Percentiles rank a stretch among this genome's conserved stretches.
Conservation (phyloP, 306 rosid genomes). For the Gleditsia sinensis region DNA sequence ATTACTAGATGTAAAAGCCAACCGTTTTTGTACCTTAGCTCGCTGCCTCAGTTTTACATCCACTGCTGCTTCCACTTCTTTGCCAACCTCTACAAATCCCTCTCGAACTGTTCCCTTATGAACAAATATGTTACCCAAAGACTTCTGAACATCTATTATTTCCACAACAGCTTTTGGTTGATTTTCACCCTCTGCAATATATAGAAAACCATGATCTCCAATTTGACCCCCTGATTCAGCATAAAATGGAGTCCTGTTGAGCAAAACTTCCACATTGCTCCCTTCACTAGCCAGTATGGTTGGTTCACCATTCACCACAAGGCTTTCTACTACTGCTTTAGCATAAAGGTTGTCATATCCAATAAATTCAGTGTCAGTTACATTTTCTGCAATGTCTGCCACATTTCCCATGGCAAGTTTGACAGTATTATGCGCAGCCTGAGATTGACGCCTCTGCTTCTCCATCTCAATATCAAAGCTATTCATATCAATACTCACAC, state of each 20-base stretch:
- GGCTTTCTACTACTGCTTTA: slow-evolving; percentile 77
- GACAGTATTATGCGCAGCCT: slow-evolving; percentile 87
- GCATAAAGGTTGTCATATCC: slow-evolving; percentile 82
- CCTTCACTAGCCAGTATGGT: slow-evolving; percentile 73
- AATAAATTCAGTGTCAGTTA: slow-evolving; percentile 84
- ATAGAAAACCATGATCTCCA: slow-evolving; percentile 84
- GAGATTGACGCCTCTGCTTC: slow-evolving; percentile 94
- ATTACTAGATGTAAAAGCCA: slow-evolving; percentile 23
- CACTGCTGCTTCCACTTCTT: slow-evolving; percentile 87
- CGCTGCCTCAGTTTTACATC: slow-evolving; percentile 85
- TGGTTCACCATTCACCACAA: slow-evolving; percentile 77
- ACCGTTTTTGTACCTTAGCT: slow-evolving; percentile 64
- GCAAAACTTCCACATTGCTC: slow-evolving; percentile 76
- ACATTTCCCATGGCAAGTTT: slow-evolving; percentile 74
- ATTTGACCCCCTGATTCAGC: slow-evolving; percentile 99
- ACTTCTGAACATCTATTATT: slow-evolving; percentile 87
- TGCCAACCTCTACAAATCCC: slow-evolving; percentile 90
- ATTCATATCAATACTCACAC: slow-evolving; percentile 74
- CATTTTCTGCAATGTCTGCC: slow-evolving; percentile 57
- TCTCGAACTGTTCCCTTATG: slow-evolving; percentile 85
- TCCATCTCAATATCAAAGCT: slow-evolving; percentile 94
- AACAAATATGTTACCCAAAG: slow-evolving; percentile 79
- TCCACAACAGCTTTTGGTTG: slow-evolving; percentile 69
- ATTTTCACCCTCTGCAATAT: slow-evolving; percentile 60
- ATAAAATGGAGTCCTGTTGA: slow-evolving; percentile 91